These are phyloP conservation scores for Dioscorea alata DNA, from an alignment of 106 monocot genomes.

Conservation along the genomic window DNA sequence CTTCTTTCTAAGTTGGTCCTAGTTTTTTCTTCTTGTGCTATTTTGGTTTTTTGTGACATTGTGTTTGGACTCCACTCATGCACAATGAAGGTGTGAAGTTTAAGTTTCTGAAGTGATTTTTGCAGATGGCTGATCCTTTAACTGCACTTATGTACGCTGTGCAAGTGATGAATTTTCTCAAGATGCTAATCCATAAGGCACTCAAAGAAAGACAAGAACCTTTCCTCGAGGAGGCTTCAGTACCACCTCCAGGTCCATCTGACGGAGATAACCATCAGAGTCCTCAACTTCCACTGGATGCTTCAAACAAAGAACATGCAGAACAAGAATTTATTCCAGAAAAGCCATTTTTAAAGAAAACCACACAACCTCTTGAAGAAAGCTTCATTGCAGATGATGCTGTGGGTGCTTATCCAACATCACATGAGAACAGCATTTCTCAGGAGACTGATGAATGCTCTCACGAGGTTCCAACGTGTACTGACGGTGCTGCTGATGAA, in stretches of 20 bases:
- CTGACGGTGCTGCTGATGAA: slow-evolving; percentile 9
- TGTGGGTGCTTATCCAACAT: slow-evolving; percentile 2
- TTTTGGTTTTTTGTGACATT: neutral
- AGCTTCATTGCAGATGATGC: slow-evolving; percentile 11
- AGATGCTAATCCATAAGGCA: slow-evolving; percentile 25
- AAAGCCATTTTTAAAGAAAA: slow-evolving; percentile 26
- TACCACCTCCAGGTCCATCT: neutral
- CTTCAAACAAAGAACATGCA: slow-evolving; percentile 15
- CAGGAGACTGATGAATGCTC: neutral
- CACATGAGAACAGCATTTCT: neutral
- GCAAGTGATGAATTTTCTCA: slow-evolving; percentile 64
- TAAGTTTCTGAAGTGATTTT: neutral
- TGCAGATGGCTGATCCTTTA: slow-evolving; percentile 53
- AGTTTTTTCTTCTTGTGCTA: neutral
- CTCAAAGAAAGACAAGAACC: slow-evolving; percentile 32
- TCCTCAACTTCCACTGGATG: slow-evolving; percentile 4
- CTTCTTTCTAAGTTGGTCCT: too few relatives aligned
- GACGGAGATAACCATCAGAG: slow-evolving; percentile 31
- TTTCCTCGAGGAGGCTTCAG: neutral
- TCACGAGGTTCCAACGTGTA: slow-evolving; percentile 6
- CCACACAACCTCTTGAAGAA: slow-evolving; percentile 15
- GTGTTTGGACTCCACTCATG: neutral
- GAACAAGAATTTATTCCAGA: slow-evolving; percentile 28
- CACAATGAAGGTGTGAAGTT: neutral
- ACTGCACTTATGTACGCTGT: slow-evolving; percentile 57